phyloP scores from a whole-genome alignment of 352 stramenopile species.

The Blastocystis hominis region DNA sequence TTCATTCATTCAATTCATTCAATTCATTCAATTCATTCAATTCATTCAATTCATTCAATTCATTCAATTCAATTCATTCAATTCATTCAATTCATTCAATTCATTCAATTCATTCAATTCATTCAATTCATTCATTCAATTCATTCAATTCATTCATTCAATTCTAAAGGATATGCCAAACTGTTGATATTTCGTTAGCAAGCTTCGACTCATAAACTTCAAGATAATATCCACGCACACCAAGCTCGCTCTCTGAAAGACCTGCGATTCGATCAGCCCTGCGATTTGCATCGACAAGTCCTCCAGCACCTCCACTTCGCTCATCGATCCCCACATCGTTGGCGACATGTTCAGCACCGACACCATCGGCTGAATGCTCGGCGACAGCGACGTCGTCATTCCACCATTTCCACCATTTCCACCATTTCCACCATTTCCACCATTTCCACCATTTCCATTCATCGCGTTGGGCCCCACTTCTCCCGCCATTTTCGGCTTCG shows the following conservation, averaged over 20 bases:
- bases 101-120: too few relatives aligned
- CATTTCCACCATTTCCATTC: not conserved
- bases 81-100: not conserved
- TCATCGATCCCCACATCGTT: not conserved
- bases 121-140: not conserved
- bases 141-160: not conserved
- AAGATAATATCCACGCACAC: not conserved
- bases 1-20: not conserved
- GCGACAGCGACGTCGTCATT: not conserved
- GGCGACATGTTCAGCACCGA: not conserved
- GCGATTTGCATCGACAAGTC: not conserved
- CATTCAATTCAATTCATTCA: not conserved
- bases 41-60: not conserved
- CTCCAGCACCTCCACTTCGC: slow-evolving; percentile 15
- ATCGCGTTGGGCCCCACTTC: not conserved
- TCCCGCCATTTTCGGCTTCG: not conserved
- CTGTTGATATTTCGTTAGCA: slow-evolving; percentile 50
- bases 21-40: not conserved
- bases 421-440: too few relatives aligned
- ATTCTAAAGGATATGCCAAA: slow-evolving; percentile 50
- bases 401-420: too few relatives aligned
- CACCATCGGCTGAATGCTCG: slow-evolving; percentile 19
- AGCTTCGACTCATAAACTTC: not conserved
- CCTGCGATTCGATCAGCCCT: not conserved
- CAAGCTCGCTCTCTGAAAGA: not conserved